Conservation (phyloP, 805 yeast genomes). For the Blastobotrys terrestris region DNA sequence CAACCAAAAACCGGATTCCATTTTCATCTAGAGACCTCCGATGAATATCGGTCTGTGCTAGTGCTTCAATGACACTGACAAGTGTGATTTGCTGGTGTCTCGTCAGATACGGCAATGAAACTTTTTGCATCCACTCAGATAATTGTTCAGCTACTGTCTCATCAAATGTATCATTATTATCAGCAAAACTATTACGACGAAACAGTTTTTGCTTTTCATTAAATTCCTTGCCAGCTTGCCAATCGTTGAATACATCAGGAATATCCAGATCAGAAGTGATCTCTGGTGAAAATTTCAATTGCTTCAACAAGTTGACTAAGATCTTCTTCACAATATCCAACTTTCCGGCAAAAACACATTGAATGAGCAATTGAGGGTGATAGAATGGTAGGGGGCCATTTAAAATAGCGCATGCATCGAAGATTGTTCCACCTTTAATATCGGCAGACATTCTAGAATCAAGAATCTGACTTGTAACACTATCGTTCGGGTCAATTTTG, state of each 20-base stretch:
- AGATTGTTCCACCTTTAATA: conserved; percentile 32
- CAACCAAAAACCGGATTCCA: conserved; percentile 66
- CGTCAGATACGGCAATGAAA: conserved; percentile 71
- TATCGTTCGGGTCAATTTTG: conserved; percentile 48
- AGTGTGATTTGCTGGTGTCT: conserved; percentile 89
- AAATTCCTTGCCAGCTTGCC: background rate
- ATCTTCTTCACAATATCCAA: conserved; percentile 49
- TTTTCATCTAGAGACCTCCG: conserved; percentile 46
- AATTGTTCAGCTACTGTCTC: conserved; percentile 34
- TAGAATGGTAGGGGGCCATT: conserved; percentile 88
- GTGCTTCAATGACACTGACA: conserved; percentile 59
- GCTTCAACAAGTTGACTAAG: conserved; percentile 46
- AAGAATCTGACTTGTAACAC: conserved; percentile 46
- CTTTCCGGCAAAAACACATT: conserved; percentile 60
- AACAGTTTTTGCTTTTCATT: background rate
- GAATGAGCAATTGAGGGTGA: conserved; percentile 85
- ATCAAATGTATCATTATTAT: conserved; percentile 10
- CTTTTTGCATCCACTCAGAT: conserved; percentile 52
- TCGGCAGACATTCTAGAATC: conserved; percentile 41
- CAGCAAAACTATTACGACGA: conserved; percentile 1
- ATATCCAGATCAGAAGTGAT: conserved; percentile 22
- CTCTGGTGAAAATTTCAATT: conserved; percentile 44
- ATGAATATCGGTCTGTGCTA: conserved; percentile 47
- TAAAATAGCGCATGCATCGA: conserved; percentile 65
- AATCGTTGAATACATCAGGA: conserved; percentile 27